phyloP scores from a whole-genome alignment of 2,329 filamentous ascomycete species.

The Arthrobotrys megalospora region DNA sequence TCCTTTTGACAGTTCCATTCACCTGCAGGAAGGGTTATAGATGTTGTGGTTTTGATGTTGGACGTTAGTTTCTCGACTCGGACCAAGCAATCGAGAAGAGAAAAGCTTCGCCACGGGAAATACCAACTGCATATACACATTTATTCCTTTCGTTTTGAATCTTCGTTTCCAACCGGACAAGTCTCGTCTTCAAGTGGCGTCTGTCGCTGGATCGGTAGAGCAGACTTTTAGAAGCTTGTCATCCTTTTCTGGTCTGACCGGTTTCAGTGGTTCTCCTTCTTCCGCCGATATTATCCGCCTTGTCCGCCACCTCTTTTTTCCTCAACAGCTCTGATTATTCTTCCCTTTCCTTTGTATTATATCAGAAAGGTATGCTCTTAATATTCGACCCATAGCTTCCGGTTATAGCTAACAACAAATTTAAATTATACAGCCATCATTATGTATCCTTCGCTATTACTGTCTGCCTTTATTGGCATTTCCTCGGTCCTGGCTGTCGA shows the following conservation, averaged over 20 bases:
- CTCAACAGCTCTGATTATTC: conserved; percentile 17
- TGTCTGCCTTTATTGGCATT: conserved; percentile 33
- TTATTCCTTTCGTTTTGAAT: conserved; percentile 30
- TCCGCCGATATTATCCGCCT: conserved; percentile 44
- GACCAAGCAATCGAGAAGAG: conserved; percentile 33
- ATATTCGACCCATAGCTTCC: conserved; percentile 7
- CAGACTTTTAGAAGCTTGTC: conserved; percentile 54
- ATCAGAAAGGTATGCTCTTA: conserved; percentile 41
- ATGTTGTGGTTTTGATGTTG: conserved; percentile 57
- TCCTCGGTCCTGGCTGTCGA: conserved; percentile 39
- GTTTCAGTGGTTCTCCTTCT: conserved; percentile 53
- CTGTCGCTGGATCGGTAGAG: conserved; percentile 61
- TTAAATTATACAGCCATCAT: conserved; percentile 19
- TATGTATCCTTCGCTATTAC: conserved; percentile 43
- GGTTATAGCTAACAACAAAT: conserved; percentile 23
- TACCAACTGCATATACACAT: conserved; percentile 46
- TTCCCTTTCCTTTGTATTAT: conserved; percentile 24
- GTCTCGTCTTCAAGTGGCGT: conserved; percentile 41
- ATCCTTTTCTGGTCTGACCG: conserved; percentile 52
- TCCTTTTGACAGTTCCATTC: conserved; percentile 48
- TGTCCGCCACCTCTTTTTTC: conserved; percentile 28
- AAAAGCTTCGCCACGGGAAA: conserved; percentile 30
- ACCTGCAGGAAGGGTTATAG: conserved; percentile 49
- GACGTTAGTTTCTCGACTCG: conserved; percentile 37
- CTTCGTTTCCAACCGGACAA: conserved; percentile 44